Evolutionary conservation across 495 filamentous ascomycete species (phyloP), one percentile per base, ranked within the genome.

Genomic region (Penicillium tannophilum): DNA sequence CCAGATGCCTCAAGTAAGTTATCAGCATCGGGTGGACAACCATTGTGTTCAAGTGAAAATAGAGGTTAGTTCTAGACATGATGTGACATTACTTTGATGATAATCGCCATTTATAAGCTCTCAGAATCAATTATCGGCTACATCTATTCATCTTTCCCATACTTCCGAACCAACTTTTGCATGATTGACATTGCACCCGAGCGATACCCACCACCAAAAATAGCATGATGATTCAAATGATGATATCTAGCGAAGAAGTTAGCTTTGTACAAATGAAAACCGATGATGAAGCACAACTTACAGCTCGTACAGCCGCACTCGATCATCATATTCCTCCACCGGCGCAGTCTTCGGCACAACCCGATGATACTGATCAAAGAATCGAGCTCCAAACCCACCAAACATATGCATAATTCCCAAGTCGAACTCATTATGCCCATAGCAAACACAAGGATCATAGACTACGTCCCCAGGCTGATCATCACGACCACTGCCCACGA

Each of bases 351-450:
- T 96, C 4, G 86, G 86, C 54, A 89, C 84, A 36, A 91, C 53
- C 23, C 76, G 63, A 74, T 91, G 84, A 72, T 97, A 97, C 73
- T 91, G 87, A 20, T 79, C 82, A 73, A 88, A 87, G 62, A 95
- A 96, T 6, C 61, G 66, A 0, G 71, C 66, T 19, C 86, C 86
- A 78, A 95, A 97, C 4, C 93, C 93, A 0, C 93, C 93, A 82
- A 97, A 97, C 90, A 98, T 93, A 56, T 82, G 82, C 93, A 96
- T 97, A 51, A 97, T 96, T 1, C 93, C 93, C 49, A 93, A 68
- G 68, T 97, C 93, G 76, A 86, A 97, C 79, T 97, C 93, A 16
- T 78, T 86, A 70, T 96, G 91, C n/a, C 85, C 90, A 73, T 93
- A 96, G 54, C 86, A 87, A 41, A 84, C 79, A 16, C 85, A 86